Conservation (phyloP, 257 asterid genomes). For the Salvia hispanica region DNA sequence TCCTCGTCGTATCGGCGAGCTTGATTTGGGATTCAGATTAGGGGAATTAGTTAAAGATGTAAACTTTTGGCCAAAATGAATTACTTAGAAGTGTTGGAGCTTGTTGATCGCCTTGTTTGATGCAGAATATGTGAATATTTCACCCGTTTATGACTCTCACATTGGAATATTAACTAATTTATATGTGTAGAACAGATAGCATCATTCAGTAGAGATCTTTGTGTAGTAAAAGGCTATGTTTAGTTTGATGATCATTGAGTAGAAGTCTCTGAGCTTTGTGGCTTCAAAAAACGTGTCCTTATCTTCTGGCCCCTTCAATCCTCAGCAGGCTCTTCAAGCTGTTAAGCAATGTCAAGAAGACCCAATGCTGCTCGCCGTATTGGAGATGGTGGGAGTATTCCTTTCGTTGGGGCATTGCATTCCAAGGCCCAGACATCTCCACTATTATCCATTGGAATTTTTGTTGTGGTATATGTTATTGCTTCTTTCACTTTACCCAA, state of each 20-base stretch:
- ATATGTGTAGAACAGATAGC: slow-evolving; percentile 1
- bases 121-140: slow-evolving; percentile 11
- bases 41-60: slow-evolving; percentile 2
- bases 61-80: slow-evolving; percentile 3
- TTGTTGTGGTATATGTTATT: slow-evolving; percentile 73
- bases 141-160: neutral
- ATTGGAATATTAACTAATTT: neutral
- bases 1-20: neutral
- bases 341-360: slow-evolving; percentile 73
- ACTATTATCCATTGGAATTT: slow-evolving; percentile 63
- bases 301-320: slow-evolving; percentile 21
- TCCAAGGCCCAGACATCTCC: slow-evolving; percentile 81
- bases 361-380: slow-evolving; percentile 72
- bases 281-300: slow-evolving; percentile 10
- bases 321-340: slow-evolving; percentile 33
- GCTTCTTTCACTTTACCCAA: slow-evolving; percentile 12
- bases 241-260: neutral
- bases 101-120: slow-evolving; percentile 25
- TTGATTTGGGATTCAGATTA: slow-evolving; percentile 7
- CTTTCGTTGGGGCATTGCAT: slow-evolving; percentile 76
- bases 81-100: slow-evolving; percentile 1
- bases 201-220: neutral
- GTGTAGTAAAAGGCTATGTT: slow-evolving; percentile 7
- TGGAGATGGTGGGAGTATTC: slow-evolving; percentile 64
- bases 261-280: neutral